Evolutionary conservation across 306 rosid genomes (phyloP), one percentile per base, ranked within the genome.

Genomic region (Coriaria nepalensis): DNA sequence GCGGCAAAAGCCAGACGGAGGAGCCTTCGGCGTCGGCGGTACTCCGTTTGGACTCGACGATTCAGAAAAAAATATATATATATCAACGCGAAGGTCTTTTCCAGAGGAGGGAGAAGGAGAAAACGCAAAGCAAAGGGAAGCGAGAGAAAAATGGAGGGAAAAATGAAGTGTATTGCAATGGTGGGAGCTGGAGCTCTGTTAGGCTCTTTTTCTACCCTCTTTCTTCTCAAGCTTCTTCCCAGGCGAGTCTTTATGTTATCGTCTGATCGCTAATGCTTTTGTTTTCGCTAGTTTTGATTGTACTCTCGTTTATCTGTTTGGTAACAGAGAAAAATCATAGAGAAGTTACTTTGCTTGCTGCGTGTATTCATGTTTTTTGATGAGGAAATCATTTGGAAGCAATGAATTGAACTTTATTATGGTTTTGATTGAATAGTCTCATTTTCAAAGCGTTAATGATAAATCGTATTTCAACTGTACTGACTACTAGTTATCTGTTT

Each of bases 171-270:
- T 58, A 60, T 84, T 15, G 83, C 82, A 9, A 50, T 78, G 67
- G 49, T 78, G 35, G 95, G 93, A 49, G 72, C 70, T 33, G 93
- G 95, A 33, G 90, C 76, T 62, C 59, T 88, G 36, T 43, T 88
- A 45, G 96, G 97, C 49, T 83, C 97, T 37, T 58, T 70, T 34
- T 81, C 97, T 13, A 81, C 95, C 41, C 10, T 81, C 70, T 59
- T 60, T 58, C 64, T 88, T 56, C 75, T 81, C 43, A 78, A 59
- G 71, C 76, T 88, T 64, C 66, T 84, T 44, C 74, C 76, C 33
- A 79, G 74, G 94, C 64, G 34, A 53, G 73, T 75, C n/a, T 15
- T 52, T 54, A 2, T 52, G 12, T 7, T 13, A 35, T 65, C 13
- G 10, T 33, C 45, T 40, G 40, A 7, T 50, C 40, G 35, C 14